Evolutionary conservation across 805 yeast genomes (phyloP), one percentile per base, ranked within the genome.

Genomic region (Zygosaccharomyces siamensis): DNA sequence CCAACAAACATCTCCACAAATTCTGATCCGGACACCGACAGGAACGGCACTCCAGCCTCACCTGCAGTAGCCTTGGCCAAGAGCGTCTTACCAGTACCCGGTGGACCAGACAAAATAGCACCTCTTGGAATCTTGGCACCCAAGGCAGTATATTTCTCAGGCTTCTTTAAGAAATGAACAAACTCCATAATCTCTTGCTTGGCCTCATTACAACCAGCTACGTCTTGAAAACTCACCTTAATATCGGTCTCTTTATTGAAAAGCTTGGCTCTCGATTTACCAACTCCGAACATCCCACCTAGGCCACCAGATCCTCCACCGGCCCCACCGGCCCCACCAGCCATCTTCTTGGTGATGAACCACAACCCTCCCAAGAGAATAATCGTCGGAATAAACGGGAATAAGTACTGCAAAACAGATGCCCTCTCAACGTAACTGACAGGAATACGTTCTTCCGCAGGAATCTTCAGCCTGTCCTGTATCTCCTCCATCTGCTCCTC

Each of bases 1-100:
- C 97, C 97, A 18, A 87, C 95, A 73, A 87, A 89, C 96, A 89
- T 89, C 68, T 89, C 96, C n/a, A 89, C 95, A 58, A 89, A 89
- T 66, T 89, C 97, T 11, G 96, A 88, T 59, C 96, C 97, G 1
- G 95, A 85, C 5, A 89, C 96, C 20, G 93, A 83, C 55, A 81
- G 81, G 66, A 89, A 89, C 23, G 97, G 96, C 45, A 89, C 97
- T 44, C 88, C 93, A 1, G 97, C 96, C 67, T 89, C 97, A 58
- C 97, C 97, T 2, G 97, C 97, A 23, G 97, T 89, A 10, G 97
- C 97, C 67, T 86, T 89, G 21, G 97, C 97, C 48, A 89, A 71
- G 54, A 89, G 70, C 0, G 97, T 89, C 68, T 89, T 89, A 80
- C 97, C 97, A 2, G 97, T 89, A 74, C 97, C 97, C 38, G 97